Evolutionary conservation across 192 early-diverging fungal genomes (phyloP), one percentile per base, ranked within the genome.

Genomic region (Linnemannia hyalina): DNA sequence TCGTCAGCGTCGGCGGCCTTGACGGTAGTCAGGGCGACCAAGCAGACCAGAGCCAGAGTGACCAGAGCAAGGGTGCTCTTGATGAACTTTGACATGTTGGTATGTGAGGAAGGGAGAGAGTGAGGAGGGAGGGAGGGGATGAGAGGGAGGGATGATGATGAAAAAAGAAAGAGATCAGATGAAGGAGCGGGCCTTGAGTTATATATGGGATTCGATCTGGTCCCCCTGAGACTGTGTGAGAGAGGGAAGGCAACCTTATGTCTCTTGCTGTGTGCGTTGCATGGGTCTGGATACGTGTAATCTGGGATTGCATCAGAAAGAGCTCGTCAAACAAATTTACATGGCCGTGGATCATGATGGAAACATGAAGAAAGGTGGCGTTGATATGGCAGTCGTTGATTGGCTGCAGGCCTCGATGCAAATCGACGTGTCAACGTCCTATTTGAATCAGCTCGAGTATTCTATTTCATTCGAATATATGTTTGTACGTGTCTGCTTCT

Each of bases 1-100:
- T 85, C 78, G 83, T 85, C 83, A 68, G 78, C 74, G 73, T 85
- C 75, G 78, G 83, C 83, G 70, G 83, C 83, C 78, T 80, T 85
- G 78, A 85, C 83, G 70, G 83, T 80, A 69, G 83, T 69, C 49
- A 85, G 44, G 42, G 83, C 83, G 74, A 80, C 78, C 83, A 85
- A 77, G 70, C 74, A 80, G 83, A 85, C 83, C 78, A 80, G 77
- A 57, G 83, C 83, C 83, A 85, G 63, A 68, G 83, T 69, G 54
- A 80, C 44, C 73, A 85, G 83, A 85, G 83, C 83, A 60, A 85
- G 41, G 54, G 74, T 60, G 83, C 83, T 85, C 83, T 85, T 85
- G 69, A 71, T 73, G 75, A 85, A 85, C 83, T 85, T 85, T 80
- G 83, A 80, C 83, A 85, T 85, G 10, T 73, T 85, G 78, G 71